Evolutionary conservation across 2,329 filamentous ascomycete genomes (phyloP), one percentile per base, ranked within the genome.

Genomic region (Fusarium albidum): DNA sequence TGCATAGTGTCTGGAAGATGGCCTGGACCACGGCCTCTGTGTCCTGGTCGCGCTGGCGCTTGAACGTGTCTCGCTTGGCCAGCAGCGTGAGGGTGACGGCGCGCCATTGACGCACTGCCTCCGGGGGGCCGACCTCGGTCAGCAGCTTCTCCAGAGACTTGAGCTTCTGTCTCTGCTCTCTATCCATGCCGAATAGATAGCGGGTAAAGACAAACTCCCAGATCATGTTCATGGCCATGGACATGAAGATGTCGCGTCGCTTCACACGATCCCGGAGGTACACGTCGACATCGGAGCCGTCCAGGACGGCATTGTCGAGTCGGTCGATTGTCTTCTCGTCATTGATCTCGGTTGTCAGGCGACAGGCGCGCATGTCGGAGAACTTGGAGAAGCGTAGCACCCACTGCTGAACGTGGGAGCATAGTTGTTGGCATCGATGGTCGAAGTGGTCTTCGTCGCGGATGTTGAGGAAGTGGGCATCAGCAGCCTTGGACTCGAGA

Each of bases 131-230:
- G 65, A 96, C 90, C 71, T 99, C 95, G 15, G 84, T 83, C 26
- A 99, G 82, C 32, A 90, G 88, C 79, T 96, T 97, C 77, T 99
- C 96, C 9, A 99, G 84, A 28, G 90, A 87, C 78, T 99, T 98
- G 72, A 99, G 88, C 75, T 98, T 98, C 74, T 98, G 93, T 66
- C 95, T 87, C 75, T 99, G 95, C 75, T 98, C 95, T 66, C 93
- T 86, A 72, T 99, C 95, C 92, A 99, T 96, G 67, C 95, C 95
- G 72, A 99, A 99, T 21, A 99, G 86, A 73, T 99, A 99, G 60
- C 95, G 87, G 9, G 94, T 97, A 71, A 99, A 99, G 71, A 99
- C 88, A 69, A 96, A 97, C 74, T 99, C 95, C 93, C 93, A 99
- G 44, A 99, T 88, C 92, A 99, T 97, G 57, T 90, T 95, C 93